A percentile compares a stretch with the other conserved stretches of the same genome.
Evolutionary conservation across 1,139 yeast species (phyloP).

Genomic region (Meyerozyma elateridarum): DNA sequence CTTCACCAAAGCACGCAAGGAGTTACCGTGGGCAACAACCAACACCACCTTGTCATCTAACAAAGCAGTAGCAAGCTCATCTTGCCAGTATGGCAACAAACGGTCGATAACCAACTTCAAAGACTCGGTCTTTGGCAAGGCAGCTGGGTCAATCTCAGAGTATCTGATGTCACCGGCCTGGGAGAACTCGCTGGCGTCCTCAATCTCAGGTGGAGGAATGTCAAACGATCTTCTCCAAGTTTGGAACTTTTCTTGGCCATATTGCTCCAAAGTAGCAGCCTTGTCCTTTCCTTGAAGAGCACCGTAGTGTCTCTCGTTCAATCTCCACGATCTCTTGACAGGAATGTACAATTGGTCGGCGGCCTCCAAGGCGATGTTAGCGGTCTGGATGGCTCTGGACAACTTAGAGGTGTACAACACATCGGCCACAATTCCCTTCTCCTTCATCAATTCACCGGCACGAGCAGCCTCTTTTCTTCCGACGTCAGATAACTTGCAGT

Average conservation of each 20-base stretch:
- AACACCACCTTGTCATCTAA: constrained; percentile 85
- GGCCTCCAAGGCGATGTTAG: constrained; percentile 85
- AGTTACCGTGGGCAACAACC: constrained; percentile 98
- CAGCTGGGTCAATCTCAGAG: constrained; percentile 74
- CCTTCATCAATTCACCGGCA: constrained; percentile 91
- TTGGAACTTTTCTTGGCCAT: constrained; percentile 92
- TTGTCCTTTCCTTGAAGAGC: constrained; percentile 98
- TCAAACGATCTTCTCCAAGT: constrained; percentile 98
- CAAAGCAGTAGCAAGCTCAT: constrained; percentile 81
- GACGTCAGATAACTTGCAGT: constrained; percentile 75
- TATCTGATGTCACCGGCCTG: constrained; percentile 87
- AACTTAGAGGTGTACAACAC: constrained; percentile 87
- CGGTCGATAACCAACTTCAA: constrained; percentile 94
- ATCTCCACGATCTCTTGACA: constrained; percentile 94
- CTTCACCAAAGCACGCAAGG: constrained; percentile 94
- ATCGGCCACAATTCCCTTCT: constrained; percentile 81
- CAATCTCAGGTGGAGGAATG: constrained; percentile 92
- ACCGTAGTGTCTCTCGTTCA: constrained; percentile 99
- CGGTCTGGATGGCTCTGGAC: constrained; percentile 96
- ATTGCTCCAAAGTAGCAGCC: constrained; percentile 84
- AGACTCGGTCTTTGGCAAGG: constrained; percentile 91
- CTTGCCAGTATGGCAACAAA: constrained; percentile 97
- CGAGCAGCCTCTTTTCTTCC: constrained; percentile 89
- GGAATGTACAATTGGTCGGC: constrained; percentile 92
- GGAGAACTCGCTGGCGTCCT: constrained; percentile 72